Evolutionary conservation across 2,329 filamentous ascomycete genomes (phyloP), one percentile per base, ranked within the genome.

Genomic region (Fusarium temperatum): DNA sequence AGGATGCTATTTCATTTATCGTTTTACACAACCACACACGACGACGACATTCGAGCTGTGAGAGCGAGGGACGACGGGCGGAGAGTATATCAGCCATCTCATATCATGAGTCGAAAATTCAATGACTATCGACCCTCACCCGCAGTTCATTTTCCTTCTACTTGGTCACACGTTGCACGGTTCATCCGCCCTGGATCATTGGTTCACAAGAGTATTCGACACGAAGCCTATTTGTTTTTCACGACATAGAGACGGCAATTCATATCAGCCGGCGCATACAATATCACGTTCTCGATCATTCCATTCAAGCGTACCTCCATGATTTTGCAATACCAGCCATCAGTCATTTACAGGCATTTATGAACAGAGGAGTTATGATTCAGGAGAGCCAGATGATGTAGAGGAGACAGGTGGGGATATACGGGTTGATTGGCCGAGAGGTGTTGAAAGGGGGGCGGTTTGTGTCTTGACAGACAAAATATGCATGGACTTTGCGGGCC

Each of bases 261-360:
- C 50, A 53, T 64, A 55, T 64, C 24, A 54, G 67, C 63, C 66
- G n/a, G 69, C 66, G 51, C 66, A 58, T 66, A 77, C 70, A 75
- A 78, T 63, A 77, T 78, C 54, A 74, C 64, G 75, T 76, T 75
- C 66, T 73, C 65, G 55, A 69, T 76, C 63, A 65, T 77, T 73
- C 39, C 57, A 67, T 76, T 73, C 47, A 69, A 75, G 72, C 69
- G 67, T 56, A 63, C 66, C 48, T 67, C 63, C 51, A 72, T 72
- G 72, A 74, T 72, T 70, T 70, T 77, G 60, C 69, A 76, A 76
- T 68, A 48, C 50, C 35, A 66, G 66, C 53, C 68, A 76, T 71
- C 67, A 58, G 55, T 77, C 73, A 76, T 77, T 77, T 72, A 66
- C 57, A 70, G 55, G 64, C 73, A 70, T 77, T 78, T 75, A 75